Base-by-base conservation (phyloP, 805 yeast genomes). In the Saccharomycopsis sp. region DNA sequence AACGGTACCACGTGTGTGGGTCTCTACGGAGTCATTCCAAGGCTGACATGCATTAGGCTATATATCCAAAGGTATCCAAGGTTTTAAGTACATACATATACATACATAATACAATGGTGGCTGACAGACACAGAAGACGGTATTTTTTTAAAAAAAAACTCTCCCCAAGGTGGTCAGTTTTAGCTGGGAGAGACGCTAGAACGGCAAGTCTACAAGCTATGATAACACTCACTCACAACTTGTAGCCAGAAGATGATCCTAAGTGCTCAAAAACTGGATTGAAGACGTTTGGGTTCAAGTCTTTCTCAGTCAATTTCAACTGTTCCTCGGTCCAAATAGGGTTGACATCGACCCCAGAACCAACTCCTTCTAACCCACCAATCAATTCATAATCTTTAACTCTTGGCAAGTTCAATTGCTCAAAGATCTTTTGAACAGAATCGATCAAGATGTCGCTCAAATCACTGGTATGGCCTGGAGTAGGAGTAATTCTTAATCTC, bases 401-500 rank as follows among this genome's bases (percentile, higher is more conserved):
- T 70, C 94, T 85, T 72, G 85, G 84, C 70, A 93, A 80, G 61
- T 77, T 79, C 71, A 94, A 78, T 63, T 86, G 86, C 49, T 76
- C 78, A 77, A 93, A 94, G 23, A 92, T 89, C 53, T 82, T 80
- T 65, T 90, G 96, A 54, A 94, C 77, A 12, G 97, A 90, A 9
- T 75, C 81, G 57, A 94, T 78, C 65, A 94, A 80, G 64, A 83
- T 79, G 70, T 91, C 89, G 56, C 93, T 80, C 54, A 89, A 78
- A 58, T 85, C 88, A 59, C 83, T 78, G 19, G 84, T 81, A 72
- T 94, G 99, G 57, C 97, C 97, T 42, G 99, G 99, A 49, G 99
- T 92, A 58, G 99, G 98, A n/a, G 99, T 94, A 69, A 94, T 84
- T 75, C 99, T 85, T 68, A 94, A 82, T 71, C 99, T 85, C 76